Percentiles rank a stretch among this genome's conserved stretches.
phyloP scores from a whole-genome alignment of 345 rosid genomes.

The Arabidopsis thaliana region DNA sequence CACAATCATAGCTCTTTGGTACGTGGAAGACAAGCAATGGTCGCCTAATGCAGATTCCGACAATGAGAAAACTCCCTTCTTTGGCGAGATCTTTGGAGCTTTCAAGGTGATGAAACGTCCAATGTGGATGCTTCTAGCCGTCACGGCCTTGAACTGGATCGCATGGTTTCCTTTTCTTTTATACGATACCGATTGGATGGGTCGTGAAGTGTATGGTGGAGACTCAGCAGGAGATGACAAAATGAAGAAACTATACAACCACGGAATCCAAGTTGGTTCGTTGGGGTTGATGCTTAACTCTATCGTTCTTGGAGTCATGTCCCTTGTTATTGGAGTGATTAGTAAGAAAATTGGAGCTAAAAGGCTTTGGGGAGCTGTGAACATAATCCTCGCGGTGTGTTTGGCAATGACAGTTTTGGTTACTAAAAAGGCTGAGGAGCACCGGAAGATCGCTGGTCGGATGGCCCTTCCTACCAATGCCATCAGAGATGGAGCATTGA shows the following conservation, averaged over 20 bases:
- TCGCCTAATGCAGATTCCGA: not conserved
- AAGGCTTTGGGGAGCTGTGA: conserved; percentile 68
- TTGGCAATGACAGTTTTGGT: conserved; percentile 55
- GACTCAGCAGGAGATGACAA: conserved; percentile 41
- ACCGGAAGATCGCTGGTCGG: conserved; percentile 27
- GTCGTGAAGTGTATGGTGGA: conserved; percentile 83
- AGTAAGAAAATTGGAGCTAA: conserved; percentile 52
- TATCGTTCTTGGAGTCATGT: conserved; percentile 59
- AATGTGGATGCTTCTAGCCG: conserved; percentile 67
- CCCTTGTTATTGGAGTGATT: conserved; percentile 55
- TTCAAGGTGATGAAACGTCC: conserved; percentile 57
- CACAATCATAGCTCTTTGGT: conserved; percentile 48
- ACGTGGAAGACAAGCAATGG: conserved; percentile 55
- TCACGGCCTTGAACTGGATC: conserved; percentile 75
- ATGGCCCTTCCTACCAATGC: conserved; percentile 45
- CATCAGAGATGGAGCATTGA: conserved; percentile 55
- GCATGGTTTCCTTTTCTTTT: conserved; percentile 85
- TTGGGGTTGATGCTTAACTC: conserved; percentile 75
- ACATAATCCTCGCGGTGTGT: conserved; percentile 60
- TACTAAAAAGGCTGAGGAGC: conserved; percentile 64
- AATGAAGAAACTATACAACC: conserved; percentile 48
- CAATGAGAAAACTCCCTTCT: conserved; percentile 16
- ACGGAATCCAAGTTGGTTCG: conserved; percentile 73
- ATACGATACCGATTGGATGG: conserved; percentile 92
- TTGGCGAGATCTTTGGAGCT: conserved; percentile 53